These are phyloP conservation scores for Pilasporangium apinafurcum DNA, from an alignment of 352 stramenopile genomes.

Conservation along the genomic window DNA sequence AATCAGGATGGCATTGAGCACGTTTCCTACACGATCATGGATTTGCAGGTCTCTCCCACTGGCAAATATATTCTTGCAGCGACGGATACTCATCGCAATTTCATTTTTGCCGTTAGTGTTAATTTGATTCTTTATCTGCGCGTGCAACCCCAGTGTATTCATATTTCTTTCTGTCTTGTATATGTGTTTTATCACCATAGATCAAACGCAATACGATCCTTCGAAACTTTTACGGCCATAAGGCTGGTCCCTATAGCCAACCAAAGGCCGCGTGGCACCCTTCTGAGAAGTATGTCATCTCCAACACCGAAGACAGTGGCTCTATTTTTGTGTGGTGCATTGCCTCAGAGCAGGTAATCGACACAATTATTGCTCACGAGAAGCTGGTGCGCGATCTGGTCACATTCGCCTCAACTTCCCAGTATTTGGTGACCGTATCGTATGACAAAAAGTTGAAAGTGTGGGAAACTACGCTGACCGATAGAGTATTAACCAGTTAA, in stretches of 20 bases:
- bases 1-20: conserved; percentile 83
- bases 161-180: not conserved
- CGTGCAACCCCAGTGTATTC: not conserved
- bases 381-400: conserved; percentile 52
- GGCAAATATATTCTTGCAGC: conserved; percentile 75
- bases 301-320: conserved; percentile 72
- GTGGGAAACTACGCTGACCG: conserved; percentile 20
- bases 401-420: not conserved
- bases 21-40: conserved; percentile 86
- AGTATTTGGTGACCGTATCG: conserved; percentile 51
- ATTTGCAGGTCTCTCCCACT: conserved; percentile 62
- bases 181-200: conserved; percentile 14
- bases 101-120: conserved; percentile 59
- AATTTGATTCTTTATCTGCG: not conserved
- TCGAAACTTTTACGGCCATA: conserved; percentile 80
- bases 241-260: conserved; percentile 77
- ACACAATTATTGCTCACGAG: conserved; percentile 62
- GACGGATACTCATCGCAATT: conserved; percentile 78
- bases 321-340: conserved; percentile 66
- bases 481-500: not conserved
- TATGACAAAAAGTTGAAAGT: conserved; percentile 79
- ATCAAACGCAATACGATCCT: conserved; percentile 57
- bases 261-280: conserved; percentile 65
- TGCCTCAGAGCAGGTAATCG: conserved; percentile 69
- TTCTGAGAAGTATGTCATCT: conserved; percentile 81